Conservation (phyloP, 805 yeast genomes). For the Hanseniaspora pseudoguilliermondii region DNA sequence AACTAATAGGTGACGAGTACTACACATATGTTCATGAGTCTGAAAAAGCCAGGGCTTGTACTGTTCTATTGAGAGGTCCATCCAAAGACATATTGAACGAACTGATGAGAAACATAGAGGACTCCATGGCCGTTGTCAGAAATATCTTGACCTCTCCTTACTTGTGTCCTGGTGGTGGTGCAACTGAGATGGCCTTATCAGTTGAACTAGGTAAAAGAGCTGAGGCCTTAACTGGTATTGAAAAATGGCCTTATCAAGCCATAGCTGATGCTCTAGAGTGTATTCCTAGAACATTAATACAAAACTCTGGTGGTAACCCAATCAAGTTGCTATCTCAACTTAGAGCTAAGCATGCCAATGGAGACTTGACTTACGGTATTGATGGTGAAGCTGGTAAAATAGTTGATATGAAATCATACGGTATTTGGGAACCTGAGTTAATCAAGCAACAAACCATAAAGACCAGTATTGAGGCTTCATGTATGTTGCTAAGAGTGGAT, state of each 20-base stretch:
- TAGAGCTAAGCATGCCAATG: slow-evolving; percentile 93
- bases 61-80: slow-evolving; percentile 86
- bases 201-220: slow-evolving; percentile 83
- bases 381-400: slow-evolving; percentile 91
- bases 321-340: slow-evolving; percentile 77
- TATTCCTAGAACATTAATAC: slow-evolving; percentile 92
- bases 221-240: slow-evolving; percentile 82
- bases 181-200: slow-evolving; percentile 96
- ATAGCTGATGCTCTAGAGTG: slow-evolving; percentile 98
- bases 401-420: slow-evolving; percentile 90
- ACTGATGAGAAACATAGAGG: slow-evolving; percentile 92
- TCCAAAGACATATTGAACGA: slow-evolving; percentile 93
- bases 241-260: slow-evolving; percentile 98
- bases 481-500: slow-evolving; percentile 86
- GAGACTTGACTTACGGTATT: slow-evolving; percentile 72
- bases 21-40: slow-evolving; percentile 76
- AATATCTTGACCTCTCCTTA: slow-evolving; percentile 91
- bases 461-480: slow-evolving; percentile 96
- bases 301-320: slow-evolving; percentile 96
- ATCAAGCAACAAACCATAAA: slow-evolving; percentile 92
- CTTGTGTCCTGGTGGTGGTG: slow-evolving; percentile 97
- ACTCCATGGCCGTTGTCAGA: slow-evolving; percentile 95
- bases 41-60: slow-evolving; percentile 81
- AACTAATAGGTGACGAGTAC: slow-evolving; percentile 94
- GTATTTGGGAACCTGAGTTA: slow-evolving; percentile 99